Evolutionary conservation across 1,284 basidiomycete species (phyloP), one percentile per base, ranked within the genome.

Genomic region (Mycena sp.): DNA sequence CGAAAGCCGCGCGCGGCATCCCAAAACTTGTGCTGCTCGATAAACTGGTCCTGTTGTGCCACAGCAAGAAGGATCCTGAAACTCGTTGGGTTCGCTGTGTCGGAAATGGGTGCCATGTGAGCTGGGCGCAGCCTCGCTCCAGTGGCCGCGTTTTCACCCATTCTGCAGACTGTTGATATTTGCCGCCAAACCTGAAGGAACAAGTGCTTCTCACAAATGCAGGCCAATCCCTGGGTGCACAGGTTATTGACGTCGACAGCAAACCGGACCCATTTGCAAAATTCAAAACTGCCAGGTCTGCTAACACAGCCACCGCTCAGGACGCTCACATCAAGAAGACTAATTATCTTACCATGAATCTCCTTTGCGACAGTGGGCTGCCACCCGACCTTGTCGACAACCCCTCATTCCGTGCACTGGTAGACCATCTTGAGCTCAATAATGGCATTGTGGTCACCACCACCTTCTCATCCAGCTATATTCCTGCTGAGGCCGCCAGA

Each of bases 321-420:
- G 19, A 50, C 7, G n/a, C 48, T 3, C 32, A 45, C 23, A 17
- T 29, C 12, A 14, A 14, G 29, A 32, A 32, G 21, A 25, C 28
- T 10, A 61, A 61, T 28, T 25, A 35, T 4, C 52, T 54, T 4
- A 25, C 51, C 1, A 9, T 61, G 21, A 41, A 61, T 14, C 12
- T 61, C n/a, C 16, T 61, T 26, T 61, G 59, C 23, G 52, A 55
- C 43, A 37, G 40, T 23, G 41, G 59, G 19, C 5, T 45, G 2
- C 21, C 59, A 11, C 25, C 37, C 4, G n/a, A 26, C 3, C 2
- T 55, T 21, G 29, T 61, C 21, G 59, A 46, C 19, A 61, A 41
- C 29, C 4, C 1, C 2, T 2, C n/a, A 4, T 61, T 61, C 26
- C 37, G 41, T 14, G 43, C n/a, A n/a, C 44, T 54, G 19, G 11